Percentiles rank a stretch among this genome's conserved stretches.
Conservation (phyloP, 2,329 filamentous ascomycete genomes). For the Phyllosticta ampelicida region DNA sequence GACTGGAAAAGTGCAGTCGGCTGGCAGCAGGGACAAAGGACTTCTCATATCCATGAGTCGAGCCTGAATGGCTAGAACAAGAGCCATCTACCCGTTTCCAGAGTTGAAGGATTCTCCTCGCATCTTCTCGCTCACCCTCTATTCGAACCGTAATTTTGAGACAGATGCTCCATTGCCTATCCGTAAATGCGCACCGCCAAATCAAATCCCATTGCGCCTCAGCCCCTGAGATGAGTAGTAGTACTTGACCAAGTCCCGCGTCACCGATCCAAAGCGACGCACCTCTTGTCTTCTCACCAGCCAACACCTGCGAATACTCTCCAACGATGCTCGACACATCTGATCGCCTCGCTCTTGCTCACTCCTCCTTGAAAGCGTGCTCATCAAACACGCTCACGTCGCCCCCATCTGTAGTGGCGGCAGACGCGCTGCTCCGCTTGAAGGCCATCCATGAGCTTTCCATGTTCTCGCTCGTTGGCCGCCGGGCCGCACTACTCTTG, state of each 20-base stretch:
- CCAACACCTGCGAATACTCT: background rate
- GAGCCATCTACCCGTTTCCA: too few species aligned
- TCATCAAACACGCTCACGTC: conserved; percentile 7
- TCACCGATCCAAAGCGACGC: background rate
- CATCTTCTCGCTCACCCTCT: too few species aligned
- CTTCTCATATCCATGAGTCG: too few species aligned
- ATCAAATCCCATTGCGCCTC: background rate
- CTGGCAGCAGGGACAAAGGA: too few species aligned
- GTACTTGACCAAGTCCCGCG: background rate
- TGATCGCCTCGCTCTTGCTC: background rate
- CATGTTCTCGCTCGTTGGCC: background rate
- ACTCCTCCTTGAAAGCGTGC: conserved; percentile 3
- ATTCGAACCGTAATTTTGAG: background rate
- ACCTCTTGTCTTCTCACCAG: background rate
- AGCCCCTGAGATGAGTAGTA: background rate
- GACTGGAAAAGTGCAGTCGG: too few species aligned
- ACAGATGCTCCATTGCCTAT: background rate
- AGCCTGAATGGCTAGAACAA: too few species aligned
- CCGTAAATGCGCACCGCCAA: background rate
- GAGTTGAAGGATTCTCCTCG: too few species aligned
- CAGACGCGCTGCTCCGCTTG: background rate
- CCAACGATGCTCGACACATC: too few species aligned
- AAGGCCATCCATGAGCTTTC: conserved; percentile 2
- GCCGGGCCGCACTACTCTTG: conserved; percentile 18
- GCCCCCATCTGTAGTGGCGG: conserved; percentile 1